These are phyloP conservation scores for Saturnispora halmiae DNA, from an alignment of 805 yeast species.

Conservation along the genomic window DNA sequence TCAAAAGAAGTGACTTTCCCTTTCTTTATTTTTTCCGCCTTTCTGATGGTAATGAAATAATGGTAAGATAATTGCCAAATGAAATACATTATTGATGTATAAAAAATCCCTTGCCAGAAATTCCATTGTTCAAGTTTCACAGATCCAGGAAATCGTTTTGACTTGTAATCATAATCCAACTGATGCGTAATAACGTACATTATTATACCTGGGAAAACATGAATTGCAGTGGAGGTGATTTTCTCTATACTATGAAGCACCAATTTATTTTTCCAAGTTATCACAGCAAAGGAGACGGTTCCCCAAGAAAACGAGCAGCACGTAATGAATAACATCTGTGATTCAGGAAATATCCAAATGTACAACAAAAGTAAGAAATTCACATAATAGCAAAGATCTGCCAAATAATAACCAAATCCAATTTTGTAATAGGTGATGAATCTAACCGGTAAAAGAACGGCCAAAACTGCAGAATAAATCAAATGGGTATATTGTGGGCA, in stretches of 20 bases:
- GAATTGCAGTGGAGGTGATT: conserved; percentile 85
- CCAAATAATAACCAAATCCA: conserved; percentile 77
- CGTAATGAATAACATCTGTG: conserved; percentile 63
- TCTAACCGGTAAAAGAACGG: conserved; percentile 72
- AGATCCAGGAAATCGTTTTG: conserved; percentile 71
- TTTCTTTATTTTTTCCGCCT: conserved; percentile 69
- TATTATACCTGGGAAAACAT: conserved; percentile 80
- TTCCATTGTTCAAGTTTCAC: conserved; percentile 62
- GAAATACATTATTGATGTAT: conserved; percentile 76
- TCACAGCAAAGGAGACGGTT: conserved; percentile 84
- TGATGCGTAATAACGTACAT: conserved; percentile 83
- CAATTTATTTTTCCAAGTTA: conserved; percentile 90
- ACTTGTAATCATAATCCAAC: conserved; percentile 41
- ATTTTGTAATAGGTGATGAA: conserved; percentile 72
- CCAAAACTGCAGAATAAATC: conserved; percentile 55
- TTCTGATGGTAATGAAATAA: conserved; percentile 78
- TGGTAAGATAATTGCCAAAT: conserved; percentile 89
- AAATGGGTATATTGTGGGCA: conserved; percentile 71
- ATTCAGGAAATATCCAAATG: conserved; percentile 76
- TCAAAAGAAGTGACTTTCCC: conserved; percentile 87
- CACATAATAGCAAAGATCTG: conserved; percentile 89
- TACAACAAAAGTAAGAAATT: conserved; percentile 59
- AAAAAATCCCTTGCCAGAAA: conserved; percentile 55
- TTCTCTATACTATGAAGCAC: conserved; percentile 89
- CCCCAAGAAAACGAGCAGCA: conserved; percentile 87